Percentiles rank a stretch among this genome's conserved stretches.
Conservation (phyloP, 805 yeast species). For the Ogataea haglerorum region DNA sequence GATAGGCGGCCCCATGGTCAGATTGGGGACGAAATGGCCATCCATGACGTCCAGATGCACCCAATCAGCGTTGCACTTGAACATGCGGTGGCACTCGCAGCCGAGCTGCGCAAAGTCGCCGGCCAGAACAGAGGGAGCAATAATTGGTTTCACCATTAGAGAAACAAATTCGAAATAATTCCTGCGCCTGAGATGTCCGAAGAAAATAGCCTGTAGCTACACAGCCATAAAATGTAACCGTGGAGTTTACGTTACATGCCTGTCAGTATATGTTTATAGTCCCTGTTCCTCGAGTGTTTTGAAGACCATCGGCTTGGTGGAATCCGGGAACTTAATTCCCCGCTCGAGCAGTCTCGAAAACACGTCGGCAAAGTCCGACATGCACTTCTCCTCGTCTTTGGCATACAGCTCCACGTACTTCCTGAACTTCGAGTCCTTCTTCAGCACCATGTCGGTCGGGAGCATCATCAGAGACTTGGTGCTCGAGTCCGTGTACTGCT, state of each 20-base stretch:
- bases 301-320: conserved; percentile 44
- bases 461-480: conserved; percentile 56
- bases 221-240: neutral
- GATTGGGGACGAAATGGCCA: conserved; percentile 97
- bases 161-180: neutral
- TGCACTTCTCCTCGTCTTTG: conserved; percentile 45
- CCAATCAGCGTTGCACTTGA: conserved; percentile 89
- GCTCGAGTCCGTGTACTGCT: conserved; percentile 59
- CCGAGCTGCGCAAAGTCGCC: conserved; percentile 89
- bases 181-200: neutral
- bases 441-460: conserved; percentile 55
- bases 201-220: neutral
- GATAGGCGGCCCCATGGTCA: conserved; percentile 85
- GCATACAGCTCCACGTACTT: conserved; percentile 49
- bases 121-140: conserved; percentile 94
- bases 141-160: conserved; percentile 51
- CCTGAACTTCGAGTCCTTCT: conserved; percentile 42
- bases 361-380: conserved; percentile 46
- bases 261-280: conserved; percentile 5
- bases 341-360: conserved; percentile 57
- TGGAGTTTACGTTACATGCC: neutral
- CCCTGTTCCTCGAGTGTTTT: conserved; percentile 72
- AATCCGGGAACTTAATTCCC: conserved; percentile 64
- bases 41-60: conserved; percentile 98
- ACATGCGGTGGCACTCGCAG: conserved; percentile 78